Conservation (phyloP, 2,329 filamentous ascomycete species). For the Cryphonectria radicalis region DNA sequence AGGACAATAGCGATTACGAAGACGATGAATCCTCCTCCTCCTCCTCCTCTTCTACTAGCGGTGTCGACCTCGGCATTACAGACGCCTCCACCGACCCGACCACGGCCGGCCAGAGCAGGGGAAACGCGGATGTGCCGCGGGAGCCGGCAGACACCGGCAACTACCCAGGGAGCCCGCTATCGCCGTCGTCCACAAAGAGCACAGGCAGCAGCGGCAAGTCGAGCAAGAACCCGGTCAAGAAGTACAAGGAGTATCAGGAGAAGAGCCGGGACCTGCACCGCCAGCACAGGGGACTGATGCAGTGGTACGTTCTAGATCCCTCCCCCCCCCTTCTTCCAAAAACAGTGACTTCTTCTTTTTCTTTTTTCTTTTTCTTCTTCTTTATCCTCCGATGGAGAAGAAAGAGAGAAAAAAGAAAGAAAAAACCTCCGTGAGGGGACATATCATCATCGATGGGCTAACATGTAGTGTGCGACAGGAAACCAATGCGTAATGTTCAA, state of each 20-base stretch:
- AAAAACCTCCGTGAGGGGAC: neutral
- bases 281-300: conserved; percentile 89
- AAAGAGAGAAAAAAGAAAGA: too few species aligned
- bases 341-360: too few species aligned
- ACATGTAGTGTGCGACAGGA: conserved; percentile 41
- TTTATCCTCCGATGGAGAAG: too few species aligned
- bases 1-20: conserved; percentile 48
- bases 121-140: conserved; percentile 27
- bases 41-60: conserved; percentile 39
- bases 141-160: conserved; percentile 35
- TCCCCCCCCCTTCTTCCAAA: too few species aligned
- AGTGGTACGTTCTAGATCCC: conserved; percentile 64
- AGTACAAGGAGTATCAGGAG: conserved; percentile 66
- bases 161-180: conserved; percentile 27
- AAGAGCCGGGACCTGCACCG: conserved; percentile 77
- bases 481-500: conserved; percentile 79
- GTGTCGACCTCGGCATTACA: conserved; percentile 62
- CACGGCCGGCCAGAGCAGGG: conserved; percentile 16
- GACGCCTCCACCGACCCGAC: conserved; percentile 51
- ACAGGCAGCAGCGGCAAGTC: conserved; percentile 34
- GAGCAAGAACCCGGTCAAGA: conserved; percentile 58
- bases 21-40: conserved; percentile 40
- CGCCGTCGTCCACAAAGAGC: conserved; percentile 33
- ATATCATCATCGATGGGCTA: neutral
- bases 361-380: too few species aligned